These are phyloP conservation scores for Fusarium sp. DNA, from an alignment of 2,329 filamentous ascomycete species.

Conservation along the genomic window DNA sequence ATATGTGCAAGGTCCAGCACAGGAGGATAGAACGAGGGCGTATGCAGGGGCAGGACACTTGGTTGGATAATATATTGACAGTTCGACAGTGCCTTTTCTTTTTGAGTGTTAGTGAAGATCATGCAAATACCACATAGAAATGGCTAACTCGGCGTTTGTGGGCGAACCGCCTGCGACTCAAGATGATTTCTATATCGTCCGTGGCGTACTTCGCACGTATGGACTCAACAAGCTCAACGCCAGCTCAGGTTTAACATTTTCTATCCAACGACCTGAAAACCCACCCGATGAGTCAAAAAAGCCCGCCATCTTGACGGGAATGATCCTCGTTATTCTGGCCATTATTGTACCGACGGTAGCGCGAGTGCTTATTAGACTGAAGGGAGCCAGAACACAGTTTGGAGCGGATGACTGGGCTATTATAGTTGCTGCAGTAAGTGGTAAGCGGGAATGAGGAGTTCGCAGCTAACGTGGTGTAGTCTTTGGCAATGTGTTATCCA, in stretches of 20 bases:
- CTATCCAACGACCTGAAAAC: constrained; percentile 2
- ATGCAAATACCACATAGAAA: neutral
- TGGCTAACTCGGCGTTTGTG: constrained; percentile 14
- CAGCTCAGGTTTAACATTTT: constrained; percentile 6
- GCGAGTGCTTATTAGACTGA: constrained; percentile 11
- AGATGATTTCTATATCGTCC: constrained; percentile 17
- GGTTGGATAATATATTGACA: neutral
- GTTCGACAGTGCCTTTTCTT: neutral
- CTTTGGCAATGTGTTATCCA: constrained; percentile 10
- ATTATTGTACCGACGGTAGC: constrained; percentile 14
- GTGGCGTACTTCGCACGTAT: constrained; percentile 15
- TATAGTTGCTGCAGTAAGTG: constrained; percentile 13
- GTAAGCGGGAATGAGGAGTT: accelerated
- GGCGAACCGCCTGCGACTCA: constrained; percentile 5
- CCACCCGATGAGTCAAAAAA: constrained; percentile 14
- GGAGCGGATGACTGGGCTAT: constrained; percentile 24
- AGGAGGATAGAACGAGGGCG: neutral
- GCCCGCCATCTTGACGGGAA: constrained; percentile 11
- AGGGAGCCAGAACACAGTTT: neutral
- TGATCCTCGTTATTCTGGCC: constrained; percentile 27
- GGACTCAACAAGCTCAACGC: constrained; percentile 7
- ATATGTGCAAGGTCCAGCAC: neutral
- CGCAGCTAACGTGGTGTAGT: neutral
- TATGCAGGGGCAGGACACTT: neutral
- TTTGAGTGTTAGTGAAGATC: neutral